Percentiles rank a stretch among this genome's conserved stretches.
Evolutionary conservation across 805 yeast genomes (phyloP).

Genomic region (Sugiyamaella lignohabitans): DNA sequence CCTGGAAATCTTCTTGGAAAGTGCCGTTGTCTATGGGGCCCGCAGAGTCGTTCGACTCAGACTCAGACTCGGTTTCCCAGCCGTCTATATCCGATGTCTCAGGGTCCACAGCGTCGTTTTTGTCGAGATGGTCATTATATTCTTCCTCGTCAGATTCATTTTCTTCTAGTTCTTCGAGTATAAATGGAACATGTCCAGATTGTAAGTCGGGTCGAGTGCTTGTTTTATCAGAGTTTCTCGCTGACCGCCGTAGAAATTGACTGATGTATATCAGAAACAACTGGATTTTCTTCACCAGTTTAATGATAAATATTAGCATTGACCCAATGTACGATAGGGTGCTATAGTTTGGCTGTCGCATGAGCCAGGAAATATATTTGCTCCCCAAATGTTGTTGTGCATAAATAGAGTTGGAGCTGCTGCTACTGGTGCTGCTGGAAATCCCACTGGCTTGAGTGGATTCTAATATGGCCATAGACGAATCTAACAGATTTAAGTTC

Average conservation of each 20-base stretch:
- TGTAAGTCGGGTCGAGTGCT: no score
- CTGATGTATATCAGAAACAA: background rate
- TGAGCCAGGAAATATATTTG: no score
- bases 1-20: background rate
- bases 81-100: no score
- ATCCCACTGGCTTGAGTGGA: background rate
- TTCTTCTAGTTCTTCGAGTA: background rate
- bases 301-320: background rate
- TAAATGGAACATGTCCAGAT: no score
- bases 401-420: no score
- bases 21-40: background rate
- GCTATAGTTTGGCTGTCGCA: background rate
- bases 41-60: background rate
- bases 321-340: background rate
- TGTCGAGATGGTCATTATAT: background rate
- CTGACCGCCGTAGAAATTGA: no score
- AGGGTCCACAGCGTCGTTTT: background rate
- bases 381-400: no score
- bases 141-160: background rate
- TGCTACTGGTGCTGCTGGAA: no score
- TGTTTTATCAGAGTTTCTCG: no score
- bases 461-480: background rate
- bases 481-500: background rate
- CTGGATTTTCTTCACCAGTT: background rate
- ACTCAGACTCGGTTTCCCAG: background rate